Evolutionary conservation across 179 eudicot genomes (phyloP), one percentile per base, ranked within the genome.

Genomic region (Actinidia chinensis): DNA sequence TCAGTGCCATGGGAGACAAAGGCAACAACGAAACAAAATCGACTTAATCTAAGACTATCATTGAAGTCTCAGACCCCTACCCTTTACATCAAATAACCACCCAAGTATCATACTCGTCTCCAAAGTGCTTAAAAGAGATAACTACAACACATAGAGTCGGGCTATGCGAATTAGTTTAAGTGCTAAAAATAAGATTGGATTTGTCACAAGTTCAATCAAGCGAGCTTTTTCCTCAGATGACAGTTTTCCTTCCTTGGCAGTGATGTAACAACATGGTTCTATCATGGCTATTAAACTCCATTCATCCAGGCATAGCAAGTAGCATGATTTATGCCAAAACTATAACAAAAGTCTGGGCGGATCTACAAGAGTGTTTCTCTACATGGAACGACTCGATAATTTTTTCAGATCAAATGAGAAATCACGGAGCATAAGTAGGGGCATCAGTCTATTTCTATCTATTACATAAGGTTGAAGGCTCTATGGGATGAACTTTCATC

Each of bases 111-210:
- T 76, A 11, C 47, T 76, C 0, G 70, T 76, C 42, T 61, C 71
- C 54, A 44, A 61, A 25, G 3, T 36, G 4, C 54, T 76, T 5
- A 23, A 65, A 47, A 71, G 79, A 28, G 79, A 76, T 10, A 76
- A 76, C 17, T 76, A 76, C 58, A n/a, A 8, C 42, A 50, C 47
- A 1, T 76, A 71, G 79, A 33, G 20, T 28, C 44, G 48, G 1
- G 79, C 71, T 14, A 76, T 76, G 71, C 14, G 17, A 2, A 77
- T 68, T 4, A 23, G 54, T 5, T 43, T 77, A 23, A 42, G 61
- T 23, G 66, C 55, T 3, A 68, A 77, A 54, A 51, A 67, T 67
- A 77, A 77, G 75, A 40, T 56, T n/a, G 80, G 68, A 13, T 68
- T 78, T 36, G 3, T 65, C 44, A 69, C 44, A 15, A 68, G 46